A percentile compares a stretch with the other conserved stretches of the same genome.
phyloP scores from a whole-genome alignment of 1,139 yeast genomes.

The Sugiyamaella grinbergsii region DNA sequence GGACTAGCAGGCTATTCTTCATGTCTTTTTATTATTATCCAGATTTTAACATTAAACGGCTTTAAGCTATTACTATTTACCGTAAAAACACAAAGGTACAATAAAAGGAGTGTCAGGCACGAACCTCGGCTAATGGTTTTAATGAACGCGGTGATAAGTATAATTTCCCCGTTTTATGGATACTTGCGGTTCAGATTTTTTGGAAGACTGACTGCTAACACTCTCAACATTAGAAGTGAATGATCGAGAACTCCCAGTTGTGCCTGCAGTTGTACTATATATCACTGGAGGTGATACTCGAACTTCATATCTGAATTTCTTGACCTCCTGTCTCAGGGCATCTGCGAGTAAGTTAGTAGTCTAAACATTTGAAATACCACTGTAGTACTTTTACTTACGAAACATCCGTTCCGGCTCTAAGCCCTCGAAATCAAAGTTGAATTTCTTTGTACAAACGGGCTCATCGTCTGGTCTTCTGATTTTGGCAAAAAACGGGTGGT shows the following conservation, averaged over 20 bases:
- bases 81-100: too few species aligned
- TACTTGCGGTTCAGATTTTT: slow-evolving; percentile 5
- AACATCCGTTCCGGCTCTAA: slow-evolving; percentile 17
- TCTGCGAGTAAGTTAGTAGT: slow-evolving; percentile 44
- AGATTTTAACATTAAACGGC: neutral
- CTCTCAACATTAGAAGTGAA: neutral
- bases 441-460: slow-evolving; percentile 68
- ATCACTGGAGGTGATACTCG: slow-evolving; percentile 40
- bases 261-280: neutral
- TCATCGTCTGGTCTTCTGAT: slow-evolving; percentile 90
- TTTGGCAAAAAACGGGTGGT: slow-evolving; percentile 74
- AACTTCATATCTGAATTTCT: slow-evolving; percentile 69
- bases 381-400: slow-evolving; percentile 65
- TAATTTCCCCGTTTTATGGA: slow-evolving; percentile 9
- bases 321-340: slow-evolving; percentile 62
- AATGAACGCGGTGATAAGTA: slow-evolving; percentile 7
- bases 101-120: neutral
- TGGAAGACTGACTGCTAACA: neutral
- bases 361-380: too few species aligned
- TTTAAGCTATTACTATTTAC: too few species aligned
- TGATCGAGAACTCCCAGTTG: slow-evolving; percentile 1
- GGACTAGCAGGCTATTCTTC: neutral
- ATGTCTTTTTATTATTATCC: neutral
- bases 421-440: slow-evolving; percentile 75
- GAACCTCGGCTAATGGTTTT: neutral